Percentiles rank a stretch among this genome's conserved stretches.
These are phyloP conservation scores for Quercus cerris DNA, from an alignment of 306 rosid genomes.

Conservation along the genomic window DNA sequence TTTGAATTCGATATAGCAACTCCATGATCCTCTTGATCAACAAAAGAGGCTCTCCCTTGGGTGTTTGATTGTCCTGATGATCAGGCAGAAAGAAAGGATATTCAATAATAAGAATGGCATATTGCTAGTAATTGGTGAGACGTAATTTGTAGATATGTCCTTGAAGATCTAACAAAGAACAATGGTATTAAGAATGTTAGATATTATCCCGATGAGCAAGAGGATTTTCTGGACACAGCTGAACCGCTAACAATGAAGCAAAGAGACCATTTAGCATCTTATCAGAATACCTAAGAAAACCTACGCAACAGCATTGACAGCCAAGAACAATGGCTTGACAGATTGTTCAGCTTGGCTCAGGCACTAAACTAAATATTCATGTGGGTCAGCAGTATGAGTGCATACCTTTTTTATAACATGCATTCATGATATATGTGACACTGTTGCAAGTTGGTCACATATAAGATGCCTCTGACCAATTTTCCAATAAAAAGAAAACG, in stretches of 20 bases:
- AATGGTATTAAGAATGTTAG: neutral
- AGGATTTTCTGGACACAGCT: neutral
- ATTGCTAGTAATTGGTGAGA: neutral
- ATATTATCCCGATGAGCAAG: neutral
- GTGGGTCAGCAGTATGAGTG: neutral
- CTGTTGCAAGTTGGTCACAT: neutral
- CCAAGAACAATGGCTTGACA: neutral
- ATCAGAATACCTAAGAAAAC: neutral
- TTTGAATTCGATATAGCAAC: conserved; percentile 49
- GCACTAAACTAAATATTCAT: neutral
- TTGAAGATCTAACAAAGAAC: neutral
- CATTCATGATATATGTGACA: neutral
- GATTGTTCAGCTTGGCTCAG: neutral
- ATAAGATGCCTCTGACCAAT: neutral
- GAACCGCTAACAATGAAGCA: neutral
- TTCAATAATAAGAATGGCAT: conserved; percentile 7
- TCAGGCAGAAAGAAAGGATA: conserved; percentile 24
- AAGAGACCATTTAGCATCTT: neutral
- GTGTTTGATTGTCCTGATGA: conserved; percentile 36
- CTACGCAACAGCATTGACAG: neutral
- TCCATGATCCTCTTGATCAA: conserved; percentile 57
- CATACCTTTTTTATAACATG: neutral
- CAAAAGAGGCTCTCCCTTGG: conserved; percentile 29
- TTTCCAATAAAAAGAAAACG: too few species aligned
- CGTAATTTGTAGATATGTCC: neutral